Conservation (phyloP, 1,284 basidiomycete genomes). For the Ustilago xerochloae region DNA sequence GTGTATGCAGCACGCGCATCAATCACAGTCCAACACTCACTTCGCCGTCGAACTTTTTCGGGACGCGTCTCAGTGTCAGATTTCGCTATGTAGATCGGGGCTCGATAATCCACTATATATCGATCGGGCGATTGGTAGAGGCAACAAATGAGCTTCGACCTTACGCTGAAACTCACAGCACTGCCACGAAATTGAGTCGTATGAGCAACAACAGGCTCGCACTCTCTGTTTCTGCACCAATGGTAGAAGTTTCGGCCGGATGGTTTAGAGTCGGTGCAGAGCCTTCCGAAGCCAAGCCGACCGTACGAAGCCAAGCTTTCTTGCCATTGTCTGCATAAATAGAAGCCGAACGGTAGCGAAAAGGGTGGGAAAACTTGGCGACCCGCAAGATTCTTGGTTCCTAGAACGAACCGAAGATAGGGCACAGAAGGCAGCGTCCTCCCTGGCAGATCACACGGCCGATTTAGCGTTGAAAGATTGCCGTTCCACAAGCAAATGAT, state of each 20-base stretch:
- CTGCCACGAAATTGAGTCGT: conserved; percentile 17
- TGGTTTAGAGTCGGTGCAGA: conserved; percentile 1
- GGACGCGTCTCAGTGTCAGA: background rate
- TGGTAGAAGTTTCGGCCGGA: too few relatives aligned
- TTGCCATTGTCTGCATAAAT: background rate
- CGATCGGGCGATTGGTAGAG: conserved; percentile 1
- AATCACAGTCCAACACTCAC: conserved; percentile 32
- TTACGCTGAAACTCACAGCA: background rate
- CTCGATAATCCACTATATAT: background rate
- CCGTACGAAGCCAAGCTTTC: conserved; percentile 8
- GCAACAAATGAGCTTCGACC: background rate
- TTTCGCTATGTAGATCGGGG: background rate
- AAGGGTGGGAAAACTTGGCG: conserved; percentile 13
- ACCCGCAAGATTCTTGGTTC: too few relatives aligned
- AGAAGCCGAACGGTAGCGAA: background rate
- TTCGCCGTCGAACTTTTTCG: background rate
- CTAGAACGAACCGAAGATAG: too few relatives aligned
- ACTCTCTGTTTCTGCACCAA: background rate
- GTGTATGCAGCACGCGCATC: conserved; percentile 11
- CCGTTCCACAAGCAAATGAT: too few relatives aligned
- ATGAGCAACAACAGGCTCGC: too few relatives aligned
- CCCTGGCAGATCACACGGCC: too few relatives aligned
- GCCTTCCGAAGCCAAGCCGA: conserved; percentile 17
- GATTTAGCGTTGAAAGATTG: too few relatives aligned
- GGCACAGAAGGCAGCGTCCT: too few relatives aligned